phyloP scores from a whole-genome alignment of 805 yeast species.

The Zygosaccharomyces rouxii region DNA sequence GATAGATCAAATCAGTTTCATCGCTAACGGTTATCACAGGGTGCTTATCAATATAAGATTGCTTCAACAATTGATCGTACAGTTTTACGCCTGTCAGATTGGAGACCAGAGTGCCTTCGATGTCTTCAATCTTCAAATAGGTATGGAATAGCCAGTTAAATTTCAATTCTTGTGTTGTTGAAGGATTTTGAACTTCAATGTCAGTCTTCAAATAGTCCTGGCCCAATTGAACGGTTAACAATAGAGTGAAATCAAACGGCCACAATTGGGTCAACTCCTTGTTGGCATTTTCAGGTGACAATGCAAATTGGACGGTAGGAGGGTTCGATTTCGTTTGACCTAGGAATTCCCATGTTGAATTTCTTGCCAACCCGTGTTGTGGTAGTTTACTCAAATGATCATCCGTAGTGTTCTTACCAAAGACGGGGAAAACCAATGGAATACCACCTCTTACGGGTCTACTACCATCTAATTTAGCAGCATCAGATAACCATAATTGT shows the following conservation, averaged over 20 bases:
- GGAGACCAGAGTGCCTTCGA: slow-evolving; percentile 70
- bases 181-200: slow-evolving; percentile 74
- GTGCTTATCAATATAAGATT: slow-evolving; percentile 61
- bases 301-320: slow-evolving; percentile 83
- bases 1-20: slow-evolving; percentile 84
- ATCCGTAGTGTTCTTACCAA: slow-evolving; percentile 63
- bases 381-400: slow-evolving; percentile 67
- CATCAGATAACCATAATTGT: slow-evolving; percentile 75
- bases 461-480: slow-evolving; percentile 83
- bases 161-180: slow-evolving; percentile 51
- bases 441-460: slow-evolving; percentile 97
- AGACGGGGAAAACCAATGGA: slow-evolving; percentile 92
- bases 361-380: slow-evolving; percentile 96
- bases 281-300: slow-evolving; percentile 79
- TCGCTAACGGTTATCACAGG: slow-evolving; percentile 69
- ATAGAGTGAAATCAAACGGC: slow-evolving; percentile 68
- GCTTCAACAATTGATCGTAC: slow-evolving; percentile 69
- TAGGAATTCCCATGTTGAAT: slow-evolving; percentile 85
- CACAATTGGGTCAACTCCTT: slow-evolving; percentile 58
- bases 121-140: slow-evolving; percentile 69
- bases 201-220: slow-evolving; percentile 57
- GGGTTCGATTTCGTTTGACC: slow-evolving; percentile 72
- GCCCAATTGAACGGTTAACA: slow-evolving; percentile 62
- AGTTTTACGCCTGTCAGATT: slow-evolving; percentile 71
- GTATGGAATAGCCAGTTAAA: slow-evolving; percentile 97